Conservation (phyloP, 2,329 filamentous ascomycete genomes). For the Clonostachys byssicola region DNA sequence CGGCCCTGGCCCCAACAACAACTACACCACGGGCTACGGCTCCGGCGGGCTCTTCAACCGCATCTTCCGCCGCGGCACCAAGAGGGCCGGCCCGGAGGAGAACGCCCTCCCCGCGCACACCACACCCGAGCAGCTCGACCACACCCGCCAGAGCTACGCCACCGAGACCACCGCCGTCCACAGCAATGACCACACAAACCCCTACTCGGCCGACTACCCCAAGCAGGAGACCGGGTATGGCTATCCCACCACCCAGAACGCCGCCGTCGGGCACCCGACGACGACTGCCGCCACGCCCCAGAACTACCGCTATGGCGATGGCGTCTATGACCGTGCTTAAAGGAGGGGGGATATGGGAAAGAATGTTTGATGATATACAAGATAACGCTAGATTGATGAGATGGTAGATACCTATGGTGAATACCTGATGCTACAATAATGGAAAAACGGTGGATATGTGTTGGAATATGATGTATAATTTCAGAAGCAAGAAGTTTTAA, state of each 20-base stretch:
- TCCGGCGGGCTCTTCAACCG: slow-evolving; percentile 12
- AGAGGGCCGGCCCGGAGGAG: slow-evolving; percentile 16
- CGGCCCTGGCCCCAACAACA: slow-evolving; percentile 40
- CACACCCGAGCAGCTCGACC: slow-evolving; percentile 30
- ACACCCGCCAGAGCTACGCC: slow-evolving; percentile 33
- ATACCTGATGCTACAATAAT: no score
- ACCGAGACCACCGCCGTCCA: slow-evolving; percentile 24
- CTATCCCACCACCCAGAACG: background rate
- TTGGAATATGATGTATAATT: no score
- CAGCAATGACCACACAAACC: slow-evolving; percentile 13
- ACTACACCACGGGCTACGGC: slow-evolving; percentile 58
- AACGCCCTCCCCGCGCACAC: slow-evolving; percentile 32
- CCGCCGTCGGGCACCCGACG: slow-evolving; percentile 1
- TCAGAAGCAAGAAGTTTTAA: no score
- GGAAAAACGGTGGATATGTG: no score
- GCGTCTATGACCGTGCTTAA: slow-evolving; percentile 23
- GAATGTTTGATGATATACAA: no score
- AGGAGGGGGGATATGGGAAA: background rate
- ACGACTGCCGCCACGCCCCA: slow-evolving; percentile 3
- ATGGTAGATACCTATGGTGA: no score
- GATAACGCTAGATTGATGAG: no score
- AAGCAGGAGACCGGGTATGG: slow-evolving; percentile 6
- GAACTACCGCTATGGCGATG: slow-evolving; percentile 29
- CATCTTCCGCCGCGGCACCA: slow-evolving; percentile 19
- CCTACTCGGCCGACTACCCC: background rate